Percentiles rank a stretch among this genome's conserved stretches.
Conservation (phyloP, 2,329 filamentous ascomycete species). For the Chrysoporthe puriensis region DNA sequence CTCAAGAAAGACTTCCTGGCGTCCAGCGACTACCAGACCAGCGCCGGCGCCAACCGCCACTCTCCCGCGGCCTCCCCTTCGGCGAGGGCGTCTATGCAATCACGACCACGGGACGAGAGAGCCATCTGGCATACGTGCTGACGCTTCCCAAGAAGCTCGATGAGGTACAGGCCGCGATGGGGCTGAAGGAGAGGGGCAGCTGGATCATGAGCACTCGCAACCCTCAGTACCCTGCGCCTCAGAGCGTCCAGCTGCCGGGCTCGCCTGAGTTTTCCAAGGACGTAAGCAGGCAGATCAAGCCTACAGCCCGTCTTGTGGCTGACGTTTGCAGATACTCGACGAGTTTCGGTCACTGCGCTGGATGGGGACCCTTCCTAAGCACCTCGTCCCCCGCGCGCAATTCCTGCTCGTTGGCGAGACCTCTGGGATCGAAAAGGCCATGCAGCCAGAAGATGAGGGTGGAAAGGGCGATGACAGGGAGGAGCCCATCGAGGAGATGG, state of each 20-base stretch:
- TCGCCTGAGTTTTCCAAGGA: slow-evolving; percentile 72
- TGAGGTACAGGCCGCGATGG: slow-evolving; percentile 75
- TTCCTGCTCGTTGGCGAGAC: slow-evolving; percentile 78
- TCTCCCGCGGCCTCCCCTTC: slow-evolving; percentile 70
- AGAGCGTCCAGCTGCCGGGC: slow-evolving; percentile 64
- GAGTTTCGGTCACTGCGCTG: slow-evolving; percentile 76
- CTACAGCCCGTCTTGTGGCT: background rate
- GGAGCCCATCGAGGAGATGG: slow-evolving; percentile 70
- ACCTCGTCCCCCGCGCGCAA: slow-evolving; percentile 76
- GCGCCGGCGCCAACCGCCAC: slow-evolving; percentile 72
- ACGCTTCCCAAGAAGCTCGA: slow-evolving; percentile 73
- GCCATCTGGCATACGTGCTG: slow-evolving; percentile 78
- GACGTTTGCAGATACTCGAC: slow-evolving; percentile 59
- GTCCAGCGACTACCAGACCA: slow-evolving; percentile 71
- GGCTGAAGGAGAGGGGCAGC: slow-evolving; percentile 71
- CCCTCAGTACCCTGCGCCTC: slow-evolving; percentile 69
- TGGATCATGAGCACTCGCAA: slow-evolving; percentile 84
- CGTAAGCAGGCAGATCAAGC: slow-evolving; percentile 46
- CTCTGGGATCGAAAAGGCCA: slow-evolving; percentile 58
- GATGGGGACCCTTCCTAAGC: slow-evolving; percentile 72
- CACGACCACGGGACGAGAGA: slow-evolving; percentile 70
- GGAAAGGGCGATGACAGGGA: slow-evolving; percentile 61
- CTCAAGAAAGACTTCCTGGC: slow-evolving; percentile 75
- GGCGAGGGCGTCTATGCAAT: slow-evolving; percentile 87
- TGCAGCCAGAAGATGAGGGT: slow-evolving; percentile 58